Percentiles rank a stretch among this genome's conserved stretches.
Conservation (phyloP, 805 yeast species). For the Cyberlindnera bimundalis region DNA sequence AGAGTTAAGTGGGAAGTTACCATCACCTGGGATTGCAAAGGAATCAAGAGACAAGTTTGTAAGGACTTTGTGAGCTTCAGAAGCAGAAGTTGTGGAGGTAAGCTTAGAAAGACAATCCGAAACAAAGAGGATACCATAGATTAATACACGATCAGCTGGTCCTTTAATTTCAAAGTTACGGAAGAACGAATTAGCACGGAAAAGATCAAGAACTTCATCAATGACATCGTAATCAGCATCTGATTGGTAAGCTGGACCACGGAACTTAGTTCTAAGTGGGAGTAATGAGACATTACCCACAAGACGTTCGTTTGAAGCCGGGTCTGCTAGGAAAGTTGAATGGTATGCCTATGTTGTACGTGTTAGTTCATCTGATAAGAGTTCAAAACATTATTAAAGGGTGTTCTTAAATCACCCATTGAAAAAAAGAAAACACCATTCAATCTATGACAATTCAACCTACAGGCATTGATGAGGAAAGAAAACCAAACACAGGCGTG, state of each 20-base stretch:
- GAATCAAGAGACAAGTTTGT: constrained; percentile 85
- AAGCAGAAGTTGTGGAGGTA: constrained; percentile 42
- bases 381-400: no score
- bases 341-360: constrained; percentile 54
- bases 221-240: constrained; percentile 80
- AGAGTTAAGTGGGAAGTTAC: constrained; percentile 88
- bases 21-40: constrained; percentile 92
- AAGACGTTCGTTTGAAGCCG: constrained; percentile 50
- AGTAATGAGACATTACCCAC: constrained; percentile 77
- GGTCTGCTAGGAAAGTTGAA: constrained; percentile 70
- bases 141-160: constrained; percentile 86
- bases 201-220: constrained; percentile 87
- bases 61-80: constrained; percentile 63
- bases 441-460: no score
- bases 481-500: no score
- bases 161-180: constrained; percentile 96
- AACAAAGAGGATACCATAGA: constrained; percentile 88
- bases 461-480: not conserved
- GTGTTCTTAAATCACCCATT: no score
- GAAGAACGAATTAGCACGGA: constrained; percentile 94
- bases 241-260: constrained; percentile 89
- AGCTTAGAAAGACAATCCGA: constrained; percentile 79
- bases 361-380: no score
- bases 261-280: constrained; percentile 77
- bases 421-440: no score